Evolutionary conservation across 106 monocot species (phyloP), one percentile per base, ranked within the genome.

Genomic region (Acorus gramineus): DNA sequence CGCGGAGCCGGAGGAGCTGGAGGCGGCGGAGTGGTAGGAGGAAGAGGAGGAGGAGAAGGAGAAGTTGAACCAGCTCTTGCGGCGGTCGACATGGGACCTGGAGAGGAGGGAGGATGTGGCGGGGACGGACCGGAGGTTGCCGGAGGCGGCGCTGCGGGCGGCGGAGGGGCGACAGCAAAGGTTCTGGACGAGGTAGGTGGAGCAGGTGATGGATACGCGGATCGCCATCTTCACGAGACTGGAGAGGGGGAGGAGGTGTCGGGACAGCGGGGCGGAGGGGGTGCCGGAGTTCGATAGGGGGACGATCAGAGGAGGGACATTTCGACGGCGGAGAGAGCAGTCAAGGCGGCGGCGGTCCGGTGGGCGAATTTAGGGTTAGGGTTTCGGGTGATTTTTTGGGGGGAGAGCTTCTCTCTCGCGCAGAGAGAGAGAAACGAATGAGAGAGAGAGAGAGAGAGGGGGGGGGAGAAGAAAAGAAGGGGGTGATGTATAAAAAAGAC

Each of bases 161-260:
- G 28, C 28, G 0, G 28, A 28, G 28, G 28, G 28, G 28, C 28
- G 28, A 28, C 28, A 28, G 28, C 28, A 28, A 1, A 87, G 49
- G 69, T 47, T 76, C 45, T 91, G 87, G 44, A 87, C 83, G 11
- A 89, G 46, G 75, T 81, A 86, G 53, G 75, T 75, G 14, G 98
- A 96, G 78, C 76, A 76, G 52, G 96, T 85, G 50, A 96, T 8
- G 73, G 92, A 83, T 67, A 69, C 58, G 12, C 88, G 73, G 62
- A 92, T 81, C 69, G 98, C 87, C 96, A 98, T 98, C 49, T 50
- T 8, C 4, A 58, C 50, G 8, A 79, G 2, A 14, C 68, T 69
- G 50, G 62, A 7, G 42, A 81, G 12, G 28, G 62, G 2, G 56
- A 49, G 52, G 5, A 71, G 12, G 51, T 66, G 52, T 13, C 42